These are phyloP conservation scores for Pseudohyphozyma bogoriensis DNA, from an alignment of 768 basidiomycete species.

Conservation along the genomic window DNA sequence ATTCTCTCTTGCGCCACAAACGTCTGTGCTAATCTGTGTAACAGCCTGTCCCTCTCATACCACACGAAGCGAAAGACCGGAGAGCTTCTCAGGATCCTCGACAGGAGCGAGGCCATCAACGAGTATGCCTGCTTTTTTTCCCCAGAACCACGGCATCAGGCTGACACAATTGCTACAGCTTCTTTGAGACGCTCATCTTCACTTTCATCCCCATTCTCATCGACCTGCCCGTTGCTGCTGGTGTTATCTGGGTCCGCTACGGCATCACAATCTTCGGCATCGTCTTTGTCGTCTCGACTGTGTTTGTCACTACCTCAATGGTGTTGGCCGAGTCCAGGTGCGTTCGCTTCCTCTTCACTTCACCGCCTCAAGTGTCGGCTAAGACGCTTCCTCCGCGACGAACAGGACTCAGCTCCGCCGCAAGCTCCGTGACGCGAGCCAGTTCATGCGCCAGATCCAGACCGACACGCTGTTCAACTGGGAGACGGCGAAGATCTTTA, in stretches of 20 bases:
- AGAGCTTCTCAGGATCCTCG: conserved; percentile 68
- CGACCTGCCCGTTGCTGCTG: conserved; percentile 46
- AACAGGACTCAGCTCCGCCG: conserved; percentile 19
- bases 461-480: conserved; percentile 54
- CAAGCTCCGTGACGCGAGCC: conserved; percentile 16
- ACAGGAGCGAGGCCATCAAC: conserved; percentile 78
- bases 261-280: conserved; percentile 33
- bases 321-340: conserved; percentile 14
- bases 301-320: conserved; percentile 29
- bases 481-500: conserved; percentile 75
- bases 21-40: not conserved
- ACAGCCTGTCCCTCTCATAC: conserved; percentile 46
- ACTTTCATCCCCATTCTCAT: conserved; percentile 70
- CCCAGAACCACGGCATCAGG: no score
- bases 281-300: conserved; percentile 36
- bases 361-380: no score
- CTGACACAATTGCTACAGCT: no score
- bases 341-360: not conserved
- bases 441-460: conserved; percentile 25
- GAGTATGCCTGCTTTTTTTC: conserved; percentile 41
- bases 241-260: conserved; percentile 52
- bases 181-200: conserved; percentile 62
- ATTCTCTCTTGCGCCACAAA: no score
- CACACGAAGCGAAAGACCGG: conserved; percentile 67
- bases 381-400: not conserved